Evolutionary conservation across 75 land plant species (phyloP).

Genomic region (Chamaecyparis obtusa): DNA sequence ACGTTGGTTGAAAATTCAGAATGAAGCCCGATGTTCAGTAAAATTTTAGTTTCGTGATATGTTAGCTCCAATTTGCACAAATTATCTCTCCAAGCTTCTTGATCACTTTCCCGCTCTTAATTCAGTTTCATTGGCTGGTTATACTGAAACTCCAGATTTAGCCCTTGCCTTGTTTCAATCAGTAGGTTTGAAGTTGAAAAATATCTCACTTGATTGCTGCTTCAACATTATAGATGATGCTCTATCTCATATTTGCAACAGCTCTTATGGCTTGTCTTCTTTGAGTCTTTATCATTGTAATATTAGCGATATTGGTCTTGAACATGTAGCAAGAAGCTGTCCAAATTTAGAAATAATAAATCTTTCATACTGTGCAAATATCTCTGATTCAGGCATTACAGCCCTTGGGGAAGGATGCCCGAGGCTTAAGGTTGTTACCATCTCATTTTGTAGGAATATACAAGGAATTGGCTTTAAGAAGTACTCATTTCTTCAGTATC

Average conservation of each 20-base stretch:
- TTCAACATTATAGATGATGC: constrained; percentile 44
- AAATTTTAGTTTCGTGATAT: background rate
- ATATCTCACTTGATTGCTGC: constrained; percentile 44
- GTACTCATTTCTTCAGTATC: constrained; percentile 19
- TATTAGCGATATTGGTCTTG: constrained; percentile 43
- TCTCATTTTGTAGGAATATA: constrained; percentile 35
- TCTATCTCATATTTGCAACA: constrained; percentile 15
- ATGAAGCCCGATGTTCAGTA: constrained; percentile 9
- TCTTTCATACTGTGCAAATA: constrained; percentile 33
- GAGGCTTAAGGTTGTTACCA: constrained; percentile 20
- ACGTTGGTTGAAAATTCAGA: constrained; percentile 31
- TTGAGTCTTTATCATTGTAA: constrained; percentile 49
- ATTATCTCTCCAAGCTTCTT: constrained; percentile 30
- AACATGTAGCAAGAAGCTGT: constrained; percentile 25
- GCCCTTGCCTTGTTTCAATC: constrained; percentile 21
- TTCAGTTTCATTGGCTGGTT: constrained; percentile 41
- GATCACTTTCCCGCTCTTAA: constrained; percentile 36
- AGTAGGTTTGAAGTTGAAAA: constrained; percentile 28
- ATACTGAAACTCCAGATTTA: constrained; percentile 41
- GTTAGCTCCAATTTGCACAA: background rate
- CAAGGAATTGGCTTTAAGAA: constrained; percentile 44
- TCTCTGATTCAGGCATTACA: constrained; percentile 49
- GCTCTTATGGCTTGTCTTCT: constrained; percentile 24
- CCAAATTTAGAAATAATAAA: constrained; percentile 31
- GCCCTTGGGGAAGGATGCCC: constrained; percentile 24